phyloP scores from a whole-genome alignment of 495 filamentous ascomycete genomes.

The Penicillium coprophilum region DNA sequence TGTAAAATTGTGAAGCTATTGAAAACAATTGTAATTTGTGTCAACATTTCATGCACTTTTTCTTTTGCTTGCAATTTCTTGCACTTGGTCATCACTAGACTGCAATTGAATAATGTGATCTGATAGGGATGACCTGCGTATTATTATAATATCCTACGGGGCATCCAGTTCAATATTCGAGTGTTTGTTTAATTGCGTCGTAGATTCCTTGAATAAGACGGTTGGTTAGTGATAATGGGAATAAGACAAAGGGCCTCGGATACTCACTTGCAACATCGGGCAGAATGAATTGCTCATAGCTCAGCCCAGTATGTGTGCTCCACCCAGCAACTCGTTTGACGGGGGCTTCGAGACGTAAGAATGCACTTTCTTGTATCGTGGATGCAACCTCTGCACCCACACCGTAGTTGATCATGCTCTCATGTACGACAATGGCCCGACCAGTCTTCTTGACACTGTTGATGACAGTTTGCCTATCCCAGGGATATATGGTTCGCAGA shows the following conservation, averaged over 20 bases:
- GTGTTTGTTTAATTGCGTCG: constrained; percentile 59
- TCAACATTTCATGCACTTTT: not conserved
- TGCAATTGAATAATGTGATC: not conserved
- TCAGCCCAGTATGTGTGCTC: constrained; percentile 80
- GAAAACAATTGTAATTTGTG: not conserved
- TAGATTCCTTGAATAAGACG: constrained; percentile 52
- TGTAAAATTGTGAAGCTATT: not conserved
- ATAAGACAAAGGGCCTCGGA: not conserved
- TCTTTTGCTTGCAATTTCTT: not conserved
- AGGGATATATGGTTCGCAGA: constrained; percentile 88
- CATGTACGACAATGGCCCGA: constrained; percentile 87
- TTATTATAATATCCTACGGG: not conserved
- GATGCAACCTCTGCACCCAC: constrained; percentile 92
- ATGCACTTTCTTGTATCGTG: constrained; percentile 86
- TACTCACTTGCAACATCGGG: constrained; percentile 89
- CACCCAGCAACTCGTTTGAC: constrained; percentile 89
- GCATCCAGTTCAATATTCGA: constrained; percentile 51
- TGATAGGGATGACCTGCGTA: not conserved
- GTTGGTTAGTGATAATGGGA: constrained; percentile 5
- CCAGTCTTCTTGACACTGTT: constrained; percentile 89
- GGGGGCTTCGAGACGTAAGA: constrained; percentile 86
- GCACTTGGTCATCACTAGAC: not conserved
- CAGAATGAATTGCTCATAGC: constrained; percentile 83
- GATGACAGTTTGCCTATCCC: constrained; percentile 84
- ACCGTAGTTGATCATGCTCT: constrained; percentile 93